These are phyloP conservation scores for Asclepias syriaca DNA, from an alignment of 257 asterid species.

Conservation along the genomic window DNA sequence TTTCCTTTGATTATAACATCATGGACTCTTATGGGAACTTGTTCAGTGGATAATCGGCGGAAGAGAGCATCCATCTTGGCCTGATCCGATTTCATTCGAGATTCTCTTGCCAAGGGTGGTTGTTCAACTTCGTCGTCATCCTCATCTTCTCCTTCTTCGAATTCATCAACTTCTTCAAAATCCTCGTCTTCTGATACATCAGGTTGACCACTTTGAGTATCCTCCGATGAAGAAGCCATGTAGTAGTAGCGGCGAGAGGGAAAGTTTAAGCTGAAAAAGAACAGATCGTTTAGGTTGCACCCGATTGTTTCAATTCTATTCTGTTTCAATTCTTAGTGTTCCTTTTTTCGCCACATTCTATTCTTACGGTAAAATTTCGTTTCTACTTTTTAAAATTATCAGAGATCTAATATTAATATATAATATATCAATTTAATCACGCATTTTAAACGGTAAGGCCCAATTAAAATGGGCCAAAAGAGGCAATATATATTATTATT, in stretches of 20 bases:
- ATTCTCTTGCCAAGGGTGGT: constrained; percentile 31
- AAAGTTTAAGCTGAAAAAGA: background rate
- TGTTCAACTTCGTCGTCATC: constrained; percentile 34
- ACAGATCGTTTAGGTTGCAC: background rate
- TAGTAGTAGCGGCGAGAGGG: background rate
- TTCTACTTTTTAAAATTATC: too few relatives aligned
- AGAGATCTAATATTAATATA: too few relatives aligned
- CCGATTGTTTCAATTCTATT: too few relatives aligned
- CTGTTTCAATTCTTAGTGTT: too few relatives aligned
- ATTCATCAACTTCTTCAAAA: constrained; percentile 18
- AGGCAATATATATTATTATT: too few relatives aligned
- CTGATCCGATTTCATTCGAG: constrained; percentile 43
- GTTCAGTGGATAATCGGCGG: constrained; percentile 56
- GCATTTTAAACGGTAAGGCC: too few relatives aligned
- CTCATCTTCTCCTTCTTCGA: constrained; percentile 29
- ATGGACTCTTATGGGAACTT: constrained; percentile 73
- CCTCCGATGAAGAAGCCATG: constrained; percentile 13
- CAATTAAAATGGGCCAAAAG: too few relatives aligned
- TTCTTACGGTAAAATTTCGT: background rate
- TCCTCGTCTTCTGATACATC: constrained; percentile 16
- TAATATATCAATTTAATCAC: too few relatives aligned
- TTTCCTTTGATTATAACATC: constrained; percentile 84
- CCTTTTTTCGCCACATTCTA: too few relatives aligned
- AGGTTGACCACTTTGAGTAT: constrained; percentile 6
- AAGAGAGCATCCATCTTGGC: constrained; percentile 48